Conservation (phyloP, 495 filamentous ascomycete genomes). For the Melanomma pulvis-pyrius region DNA sequence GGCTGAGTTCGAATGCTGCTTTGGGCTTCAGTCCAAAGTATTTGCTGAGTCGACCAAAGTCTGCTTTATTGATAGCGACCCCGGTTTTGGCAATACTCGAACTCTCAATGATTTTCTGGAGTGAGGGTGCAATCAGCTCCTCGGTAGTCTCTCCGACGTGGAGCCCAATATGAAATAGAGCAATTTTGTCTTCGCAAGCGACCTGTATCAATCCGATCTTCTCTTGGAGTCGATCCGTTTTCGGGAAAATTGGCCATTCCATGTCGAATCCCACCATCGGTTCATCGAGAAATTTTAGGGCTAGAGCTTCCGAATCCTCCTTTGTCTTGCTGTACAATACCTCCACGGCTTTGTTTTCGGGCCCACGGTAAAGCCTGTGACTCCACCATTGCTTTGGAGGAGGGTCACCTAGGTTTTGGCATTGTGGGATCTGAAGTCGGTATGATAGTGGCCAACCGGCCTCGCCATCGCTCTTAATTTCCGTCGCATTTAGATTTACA, state of each 20-base stretch:
- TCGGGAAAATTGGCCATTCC: constrained; percentile 64
- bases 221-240: constrained; percentile 49
- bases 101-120: constrained; percentile 72
- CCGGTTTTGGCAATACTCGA: constrained; percentile 73
- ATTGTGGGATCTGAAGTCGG: neutral
- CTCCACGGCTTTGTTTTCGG: constrained; percentile 53
- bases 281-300: constrained; percentile 32
- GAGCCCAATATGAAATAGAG: constrained; percentile 75
- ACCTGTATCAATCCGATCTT: constrained; percentile 81
- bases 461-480: neutral
- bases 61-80: constrained; percentile 66
- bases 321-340: constrained; percentile 76
- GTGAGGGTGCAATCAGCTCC: constrained; percentile 67
- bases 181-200: constrained; percentile 77
- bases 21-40: constrained; percentile 63
- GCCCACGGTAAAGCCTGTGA: constrained; percentile 63
- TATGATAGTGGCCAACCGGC: constrained; percentile 17
- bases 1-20: constrained; percentile 77
- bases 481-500: neutral
- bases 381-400: constrained; percentile 56
- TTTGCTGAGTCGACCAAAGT: constrained; percentile 70
- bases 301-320: constrained; percentile 62
- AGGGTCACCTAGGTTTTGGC: neutral
- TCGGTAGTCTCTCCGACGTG: constrained; percentile 39
- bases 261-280: constrained; percentile 62